Conservation (phyloP, 2,329 filamentous ascomycete genomes). For the Exophiala bonariae region DNA sequence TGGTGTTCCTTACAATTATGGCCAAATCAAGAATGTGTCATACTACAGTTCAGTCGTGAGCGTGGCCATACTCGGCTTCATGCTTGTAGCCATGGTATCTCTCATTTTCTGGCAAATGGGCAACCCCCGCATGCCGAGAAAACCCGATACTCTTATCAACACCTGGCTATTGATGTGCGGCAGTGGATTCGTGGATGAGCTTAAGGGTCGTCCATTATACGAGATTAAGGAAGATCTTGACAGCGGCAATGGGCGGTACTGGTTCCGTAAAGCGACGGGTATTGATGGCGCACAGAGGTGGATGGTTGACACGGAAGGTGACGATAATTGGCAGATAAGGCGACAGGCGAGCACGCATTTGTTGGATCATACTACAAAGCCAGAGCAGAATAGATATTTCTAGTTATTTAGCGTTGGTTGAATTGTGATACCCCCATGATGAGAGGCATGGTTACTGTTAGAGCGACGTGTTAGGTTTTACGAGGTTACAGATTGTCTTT, state of each 20-base stretch:
- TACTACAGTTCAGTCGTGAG: conserved; percentile 7
- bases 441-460: too few relatives aligned
- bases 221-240: conserved; percentile 8
- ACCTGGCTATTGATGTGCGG: conserved; percentile 15
- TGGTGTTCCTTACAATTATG: conserved; percentile 13
- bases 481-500: too few relatives aligned
- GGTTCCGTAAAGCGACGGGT: conserved; percentile 4
- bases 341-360: conserved; percentile 8
- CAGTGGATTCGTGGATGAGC: conserved; percentile 7
- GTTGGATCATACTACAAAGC: too few relatives aligned
- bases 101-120: conserved; percentile 6
- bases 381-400: too few relatives aligned
- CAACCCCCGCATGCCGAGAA: conserved; percentile 9
- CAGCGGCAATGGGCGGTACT: not conserved
- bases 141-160: conserved; percentile 11
- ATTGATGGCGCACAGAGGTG: conserved; percentile 3
- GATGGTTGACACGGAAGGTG: conserved; percentile 5
- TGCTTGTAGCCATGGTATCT: conserved; percentile 4
- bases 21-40: conserved; percentile 7
- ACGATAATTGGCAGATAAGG: conserved; percentile 18
- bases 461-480: too few relatives aligned
- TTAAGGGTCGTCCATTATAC: conserved; percentile 1
- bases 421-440: conserved; percentile 22
- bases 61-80: conserved; percentile 5
- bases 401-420: too few relatives aligned